Percentiles rank a stretch among this genome's conserved stretches.
Evolutionary conservation across 2,329 filamentous ascomycete genomes (phyloP).

Genomic region (Fusarium vanettenii): DNA sequence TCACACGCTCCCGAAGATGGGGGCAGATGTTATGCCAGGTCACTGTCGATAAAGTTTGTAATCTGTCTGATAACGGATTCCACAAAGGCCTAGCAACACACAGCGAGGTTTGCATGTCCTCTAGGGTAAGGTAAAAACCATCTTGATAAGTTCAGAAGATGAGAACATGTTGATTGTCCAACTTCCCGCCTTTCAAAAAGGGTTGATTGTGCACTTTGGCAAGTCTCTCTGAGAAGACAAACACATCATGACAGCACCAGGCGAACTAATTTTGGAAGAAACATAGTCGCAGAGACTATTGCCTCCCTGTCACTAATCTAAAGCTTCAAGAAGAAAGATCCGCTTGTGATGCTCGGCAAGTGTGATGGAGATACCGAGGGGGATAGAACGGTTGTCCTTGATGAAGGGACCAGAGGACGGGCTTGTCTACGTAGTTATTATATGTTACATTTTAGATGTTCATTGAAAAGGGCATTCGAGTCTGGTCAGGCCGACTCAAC

Average conservation of each 20-base stretch:
- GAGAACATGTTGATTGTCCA: neutral
- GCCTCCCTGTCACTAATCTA: neutral
- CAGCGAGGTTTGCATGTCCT: neutral
- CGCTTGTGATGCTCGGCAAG: neutral
- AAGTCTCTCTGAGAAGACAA: neutral
- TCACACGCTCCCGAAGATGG: neutral
- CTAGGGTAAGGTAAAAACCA: rapidly evolving
- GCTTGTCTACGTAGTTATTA: neutral
- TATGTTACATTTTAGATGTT: neutral
- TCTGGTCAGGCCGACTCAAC: neutral
- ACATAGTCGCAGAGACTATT: too few species aligned
- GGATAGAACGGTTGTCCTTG: neutral
- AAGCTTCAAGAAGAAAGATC: neutral
- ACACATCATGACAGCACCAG: neutral
- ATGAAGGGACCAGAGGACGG: neutral
- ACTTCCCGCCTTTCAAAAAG: neutral
- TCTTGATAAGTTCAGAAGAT: rapidly evolving
- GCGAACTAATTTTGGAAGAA: neutral
- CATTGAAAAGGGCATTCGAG: neutral
- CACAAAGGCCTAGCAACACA: neutral
- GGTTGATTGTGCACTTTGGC: neutral
- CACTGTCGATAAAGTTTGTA: neutral
- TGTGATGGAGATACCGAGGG: neutral
- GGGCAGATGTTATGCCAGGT: neutral
- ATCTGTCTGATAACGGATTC: neutral